phyloP scores from a whole-genome alignment of 805 yeast genomes.

The Saccharomycopsis selenospora region DNA sequence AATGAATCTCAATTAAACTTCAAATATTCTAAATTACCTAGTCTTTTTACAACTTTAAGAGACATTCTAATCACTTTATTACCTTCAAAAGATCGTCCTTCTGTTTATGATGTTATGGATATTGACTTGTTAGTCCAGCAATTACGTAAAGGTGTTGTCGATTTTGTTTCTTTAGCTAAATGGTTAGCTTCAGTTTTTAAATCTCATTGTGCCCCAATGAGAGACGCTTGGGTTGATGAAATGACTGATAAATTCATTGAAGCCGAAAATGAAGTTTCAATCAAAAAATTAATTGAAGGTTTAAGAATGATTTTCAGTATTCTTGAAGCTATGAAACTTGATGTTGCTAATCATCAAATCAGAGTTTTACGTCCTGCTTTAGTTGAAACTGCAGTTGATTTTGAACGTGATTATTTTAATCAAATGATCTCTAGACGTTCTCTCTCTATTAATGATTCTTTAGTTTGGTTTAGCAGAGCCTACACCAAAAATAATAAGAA shows the following conservation, averaged over 20 bases:
- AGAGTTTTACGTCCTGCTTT: conserved; percentile 76
- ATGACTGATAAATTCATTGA: conserved; percentile 47
- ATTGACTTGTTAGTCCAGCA: conserved; percentile 72
- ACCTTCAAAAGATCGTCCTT: conserved; percentile 65
- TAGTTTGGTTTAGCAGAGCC: conserved; percentile 52
- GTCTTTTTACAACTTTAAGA: conserved; percentile 67
- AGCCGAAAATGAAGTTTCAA: conserved; percentile 37
- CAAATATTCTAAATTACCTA: conserved; percentile 46
- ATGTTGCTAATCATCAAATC: conserved; percentile 92
- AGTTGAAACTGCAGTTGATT: conserved; percentile 79
- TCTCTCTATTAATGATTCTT: conserved; percentile 50
- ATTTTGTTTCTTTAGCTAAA: conserved; percentile 58
- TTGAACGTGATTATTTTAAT: conserved; percentile 73
- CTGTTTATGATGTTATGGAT: conserved; percentile 68
- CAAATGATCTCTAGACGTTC: conserved; percentile 40
- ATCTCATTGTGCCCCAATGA: conserved; percentile 92
- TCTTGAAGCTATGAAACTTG: conserved; percentile 89
- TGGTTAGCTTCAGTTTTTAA: conserved; percentile 77
- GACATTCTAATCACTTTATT: conserved; percentile 68
- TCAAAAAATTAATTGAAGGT: conserved; percentile 59
- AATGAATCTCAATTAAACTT: conserved; percentile 17
- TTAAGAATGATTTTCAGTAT: conserved; percentile 71
- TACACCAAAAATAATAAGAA: conserved; percentile 19
- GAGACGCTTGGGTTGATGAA: conserved; percentile 82
- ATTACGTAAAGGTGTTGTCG: conserved; percentile 59